A percentile compares a stretch with the other conserved stretches of the same genome.
Evolutionary conservation across 371 early-diverging fungal species (phyloP).

Genomic region (Saksenaea oblongispora): DNA sequence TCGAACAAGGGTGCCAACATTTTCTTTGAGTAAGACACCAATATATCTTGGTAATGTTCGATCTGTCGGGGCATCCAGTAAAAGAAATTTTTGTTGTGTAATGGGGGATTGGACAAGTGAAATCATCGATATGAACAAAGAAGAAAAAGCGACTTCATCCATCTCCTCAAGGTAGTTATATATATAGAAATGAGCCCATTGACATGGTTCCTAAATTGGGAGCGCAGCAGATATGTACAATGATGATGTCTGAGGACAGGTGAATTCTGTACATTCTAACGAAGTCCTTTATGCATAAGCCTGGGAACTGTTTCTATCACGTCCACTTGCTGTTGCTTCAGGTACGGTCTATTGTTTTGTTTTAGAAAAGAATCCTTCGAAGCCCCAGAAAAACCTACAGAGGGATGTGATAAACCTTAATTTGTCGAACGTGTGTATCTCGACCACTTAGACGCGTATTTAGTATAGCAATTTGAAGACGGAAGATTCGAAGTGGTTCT

Average conservation of each 20-base stretch:
- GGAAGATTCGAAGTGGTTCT: constrained; percentile 56
- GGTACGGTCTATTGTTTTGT: background rate
- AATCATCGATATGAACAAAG: constrained; percentile 18
- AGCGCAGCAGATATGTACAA: constrained; percentile 1
- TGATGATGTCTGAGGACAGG: background rate
- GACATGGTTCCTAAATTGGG: background rate
- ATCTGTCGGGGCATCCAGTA: constrained; percentile 66
- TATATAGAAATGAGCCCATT: background rate
- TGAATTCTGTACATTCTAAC: background rate
- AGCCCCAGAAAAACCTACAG: constrained; percentile 32
- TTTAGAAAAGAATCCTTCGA: background rate
- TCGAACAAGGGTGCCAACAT: constrained; percentile 56
- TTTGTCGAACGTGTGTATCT: constrained; percentile 87
- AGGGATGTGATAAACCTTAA: constrained; percentile 67
- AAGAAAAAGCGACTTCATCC: background rate
- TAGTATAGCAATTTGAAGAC: constrained; percentile 79
- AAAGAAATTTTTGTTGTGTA: constrained; percentile 48
- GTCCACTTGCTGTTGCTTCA: background rate
- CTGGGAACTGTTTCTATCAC: background rate
- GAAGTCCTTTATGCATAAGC: constrained; percentile 11
- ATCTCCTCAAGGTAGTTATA: background rate
- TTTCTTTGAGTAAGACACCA: constrained; percentile 46
- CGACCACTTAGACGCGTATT: constrained; percentile 89
- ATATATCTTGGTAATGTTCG: constrained; percentile 47
- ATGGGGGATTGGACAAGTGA: constrained; percentile 27